Percentiles rank a stretch among this genome's conserved stretches.
Conservation (phyloP, 306 rosid species). For the Prunus persica region DNA sequence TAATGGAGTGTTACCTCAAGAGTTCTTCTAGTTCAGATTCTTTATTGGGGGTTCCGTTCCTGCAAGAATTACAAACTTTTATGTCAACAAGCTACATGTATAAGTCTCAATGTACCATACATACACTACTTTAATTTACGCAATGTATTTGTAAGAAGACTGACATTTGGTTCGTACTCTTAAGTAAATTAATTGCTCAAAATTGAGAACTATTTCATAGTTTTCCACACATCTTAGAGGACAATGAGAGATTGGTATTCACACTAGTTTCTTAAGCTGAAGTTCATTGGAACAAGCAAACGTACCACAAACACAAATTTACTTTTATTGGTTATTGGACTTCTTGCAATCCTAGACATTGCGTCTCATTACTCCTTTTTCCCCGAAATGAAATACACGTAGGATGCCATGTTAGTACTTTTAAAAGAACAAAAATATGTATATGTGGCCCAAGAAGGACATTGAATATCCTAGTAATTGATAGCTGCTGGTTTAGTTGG, state of each 20-base stretch:
- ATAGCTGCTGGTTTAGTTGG: too few species aligned
- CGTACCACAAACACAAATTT: neutral
- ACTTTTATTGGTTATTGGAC: neutral
- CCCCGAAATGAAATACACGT: neutral
- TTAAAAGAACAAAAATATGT: neutral
- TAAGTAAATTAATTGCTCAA: neutral
- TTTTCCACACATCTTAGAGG: neutral
- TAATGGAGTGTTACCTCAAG: constrained; percentile 52
- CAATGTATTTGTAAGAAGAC: neutral
- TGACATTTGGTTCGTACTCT: neutral
- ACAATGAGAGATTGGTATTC: neutral
- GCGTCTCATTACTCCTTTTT: neutral
- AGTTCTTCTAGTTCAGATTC: constrained; percentile 66
- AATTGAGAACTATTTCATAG: neutral
- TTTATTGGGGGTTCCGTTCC: constrained; percentile 45
- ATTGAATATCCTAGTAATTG: neutral
- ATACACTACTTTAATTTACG: too few species aligned
- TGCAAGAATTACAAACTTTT: constrained; percentile 38
- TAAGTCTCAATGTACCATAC: neutral
- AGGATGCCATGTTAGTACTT: neutral
- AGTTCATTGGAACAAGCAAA: neutral
- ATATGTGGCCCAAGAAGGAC: neutral
- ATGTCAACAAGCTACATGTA: constrained; percentile 1
- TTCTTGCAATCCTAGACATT: neutral
- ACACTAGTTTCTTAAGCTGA: neutral